Percentiles rank a stretch among this genome's conserved stretches.
Evolutionary conservation across 2,329 filamentous ascomycete genomes (phyloP).

Genomic region (Microdochium trichocladiopsis): DNA sequence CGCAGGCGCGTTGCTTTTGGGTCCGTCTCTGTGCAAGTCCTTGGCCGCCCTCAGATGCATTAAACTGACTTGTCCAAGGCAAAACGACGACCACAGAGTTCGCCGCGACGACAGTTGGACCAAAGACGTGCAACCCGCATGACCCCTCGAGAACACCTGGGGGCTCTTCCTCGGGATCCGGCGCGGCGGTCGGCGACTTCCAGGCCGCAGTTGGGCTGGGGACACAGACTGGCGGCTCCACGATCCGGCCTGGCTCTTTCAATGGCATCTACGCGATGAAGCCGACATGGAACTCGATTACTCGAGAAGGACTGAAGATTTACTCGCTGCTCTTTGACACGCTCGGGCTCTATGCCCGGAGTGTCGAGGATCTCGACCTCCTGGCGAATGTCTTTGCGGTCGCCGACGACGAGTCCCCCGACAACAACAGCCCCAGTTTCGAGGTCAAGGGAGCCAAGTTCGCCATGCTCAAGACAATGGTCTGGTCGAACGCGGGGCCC

Average conservation of each 20-base stretch:
- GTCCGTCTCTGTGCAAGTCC: constrained; percentile 10
- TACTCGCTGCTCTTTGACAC: constrained; percentile 56
- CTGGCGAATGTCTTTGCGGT: constrained; percentile 47
- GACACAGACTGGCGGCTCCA: constrained; percentile 60
- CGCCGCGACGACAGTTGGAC: constrained; percentile 45
- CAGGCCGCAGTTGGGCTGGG: constrained; percentile 55
- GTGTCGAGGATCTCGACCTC: constrained; percentile 49
- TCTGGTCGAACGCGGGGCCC: constrained; percentile 39
- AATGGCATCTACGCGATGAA: constrained; percentile 60
- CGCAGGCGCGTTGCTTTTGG: constrained; percentile 50
- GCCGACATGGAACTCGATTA: constrained; percentile 58
- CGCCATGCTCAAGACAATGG: constrained; percentile 44
- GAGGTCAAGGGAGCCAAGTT: constrained; percentile 41
- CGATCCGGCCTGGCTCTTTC: constrained; percentile 56
- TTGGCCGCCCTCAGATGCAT: neutral
- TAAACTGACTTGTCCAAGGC: constrained; percentile 15
- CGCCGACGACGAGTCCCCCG: constrained; percentile 35
- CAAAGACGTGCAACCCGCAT: constrained; percentile 56
- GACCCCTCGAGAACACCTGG: constrained; percentile 58
- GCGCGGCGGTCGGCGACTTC: constrained; percentile 57
- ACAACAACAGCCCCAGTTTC: constrained; percentile 11
- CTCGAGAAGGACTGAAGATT: constrained; percentile 52
- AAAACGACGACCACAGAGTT: constrained; percentile 61
- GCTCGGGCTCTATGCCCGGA: constrained; percentile 51
- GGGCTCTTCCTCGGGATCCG: constrained; percentile 61